Conservation (phyloP, 179 eudicot genomes). For the Silene noctiflora region DNA sequence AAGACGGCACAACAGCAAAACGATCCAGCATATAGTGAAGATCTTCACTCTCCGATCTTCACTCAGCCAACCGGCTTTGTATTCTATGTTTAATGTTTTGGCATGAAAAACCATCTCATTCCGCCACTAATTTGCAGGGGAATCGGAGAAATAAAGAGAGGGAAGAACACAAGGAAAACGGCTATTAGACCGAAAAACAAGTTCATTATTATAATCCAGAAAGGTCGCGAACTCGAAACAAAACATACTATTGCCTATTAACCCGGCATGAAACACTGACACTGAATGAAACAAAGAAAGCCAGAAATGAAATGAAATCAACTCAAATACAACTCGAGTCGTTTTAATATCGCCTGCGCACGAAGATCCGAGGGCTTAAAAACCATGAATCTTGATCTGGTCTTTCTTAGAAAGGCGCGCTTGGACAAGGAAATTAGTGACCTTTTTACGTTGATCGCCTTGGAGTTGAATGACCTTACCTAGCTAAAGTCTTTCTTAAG, state of each 20-base stretch:
- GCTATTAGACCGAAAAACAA: no score
- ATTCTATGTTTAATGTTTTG: no score
- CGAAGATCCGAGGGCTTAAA: conserved; percentile 24
- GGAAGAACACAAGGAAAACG: no score
- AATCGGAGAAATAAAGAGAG: not conserved
- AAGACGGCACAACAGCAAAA: no score
- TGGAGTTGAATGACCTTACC: conserved; percentile 37
- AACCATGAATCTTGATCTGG: conserved; percentile 67
- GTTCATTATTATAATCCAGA: no score
- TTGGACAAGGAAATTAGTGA: conserved; percentile 30
- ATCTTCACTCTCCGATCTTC: no score
- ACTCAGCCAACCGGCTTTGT: no score
- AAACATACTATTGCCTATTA: conserved; percentile 1
- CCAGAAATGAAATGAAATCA: conserved; percentile 29
- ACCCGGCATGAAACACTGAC: not conserved
- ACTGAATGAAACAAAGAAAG: not conserved
- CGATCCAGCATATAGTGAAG: no score
- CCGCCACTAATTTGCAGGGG: no score
- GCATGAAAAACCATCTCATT: no score
- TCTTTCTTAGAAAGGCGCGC: conserved; percentile 55
- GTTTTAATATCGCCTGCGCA: no score
- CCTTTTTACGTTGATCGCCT: conserved; percentile 40
- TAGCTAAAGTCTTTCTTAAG: conserved; percentile 36
- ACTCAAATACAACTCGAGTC: no score
- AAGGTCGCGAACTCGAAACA: not conserved